These are phyloP conservation scores for Solanum neorickii DNA, from an alignment of 257 asterid species.

Conservation along the genomic window DNA sequence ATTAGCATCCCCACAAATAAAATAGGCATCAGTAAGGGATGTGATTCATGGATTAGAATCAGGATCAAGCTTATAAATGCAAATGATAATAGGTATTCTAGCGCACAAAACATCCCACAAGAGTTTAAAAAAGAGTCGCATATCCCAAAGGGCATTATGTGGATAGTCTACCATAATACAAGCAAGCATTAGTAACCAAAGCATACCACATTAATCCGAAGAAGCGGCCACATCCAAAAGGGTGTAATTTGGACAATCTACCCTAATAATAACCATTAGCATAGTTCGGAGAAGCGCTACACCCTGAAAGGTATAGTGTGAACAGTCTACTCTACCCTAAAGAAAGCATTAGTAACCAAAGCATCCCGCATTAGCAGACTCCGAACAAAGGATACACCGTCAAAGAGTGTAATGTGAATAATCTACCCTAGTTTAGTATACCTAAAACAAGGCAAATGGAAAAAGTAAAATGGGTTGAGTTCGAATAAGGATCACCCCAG, in stretches of 20 bases:
- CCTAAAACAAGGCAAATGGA: background rate
- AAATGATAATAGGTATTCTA: background rate
- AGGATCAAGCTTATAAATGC: conserved; percentile 10
- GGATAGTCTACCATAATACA: background rate
- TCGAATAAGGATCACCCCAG: background rate
- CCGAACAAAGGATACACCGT: too few species aligned
- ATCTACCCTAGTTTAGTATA: background rate
- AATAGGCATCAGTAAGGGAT: conserved; percentile 52
- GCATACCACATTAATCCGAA: too few species aligned
- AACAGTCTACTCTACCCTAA: background rate
- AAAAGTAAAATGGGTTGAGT: too few species aligned
- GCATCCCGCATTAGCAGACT: too few species aligned
- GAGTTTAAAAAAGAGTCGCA: background rate
- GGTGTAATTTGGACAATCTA: background rate
- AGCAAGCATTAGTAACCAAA: background rate
- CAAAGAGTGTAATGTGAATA: too few species aligned
- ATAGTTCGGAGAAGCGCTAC: background rate
- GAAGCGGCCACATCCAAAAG: background rate
- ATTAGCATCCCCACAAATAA: conserved; percentile 39
- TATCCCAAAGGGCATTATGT: too few species aligned
- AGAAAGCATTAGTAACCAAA: background rate
- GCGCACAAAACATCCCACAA: background rate
- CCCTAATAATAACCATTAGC: background rate
- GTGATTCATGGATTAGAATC: conserved; percentile 35
- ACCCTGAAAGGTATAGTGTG: too few species aligned